A percentile compares a stretch with the other conserved stretches of the same genome.
Evolutionary conservation across 1,139 yeast species (phyloP).

Genomic region (Lodderomyces elongisporus): DNA sequence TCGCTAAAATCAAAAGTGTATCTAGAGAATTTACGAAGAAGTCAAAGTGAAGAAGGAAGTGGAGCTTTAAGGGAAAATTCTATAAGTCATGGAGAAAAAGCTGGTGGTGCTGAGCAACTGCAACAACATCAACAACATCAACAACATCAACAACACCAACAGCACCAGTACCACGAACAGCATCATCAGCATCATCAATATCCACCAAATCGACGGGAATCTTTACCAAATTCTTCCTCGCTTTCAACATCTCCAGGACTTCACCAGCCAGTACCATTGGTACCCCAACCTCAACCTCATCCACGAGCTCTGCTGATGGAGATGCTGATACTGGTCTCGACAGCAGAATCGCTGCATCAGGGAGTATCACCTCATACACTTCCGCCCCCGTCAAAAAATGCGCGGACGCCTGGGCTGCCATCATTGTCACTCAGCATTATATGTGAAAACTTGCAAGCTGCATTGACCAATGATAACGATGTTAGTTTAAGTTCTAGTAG

Average conservation of each 20-base stretch:
- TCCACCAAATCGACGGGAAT: background rate
- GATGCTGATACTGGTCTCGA: background rate
- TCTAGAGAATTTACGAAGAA: constrained; percentile 6
- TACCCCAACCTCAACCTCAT: background rate
- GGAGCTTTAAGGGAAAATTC: no score
- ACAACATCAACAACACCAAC: no score
- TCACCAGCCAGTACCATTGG: background rate
- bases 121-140: background rate
- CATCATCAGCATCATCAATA: background rate
- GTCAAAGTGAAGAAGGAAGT: constrained; percentile 7
- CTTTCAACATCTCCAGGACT: background rate
- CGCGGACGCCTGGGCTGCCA: constrained; percentile 11
- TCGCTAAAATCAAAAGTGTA: constrained; percentile 17
- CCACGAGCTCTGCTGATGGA: background rate
- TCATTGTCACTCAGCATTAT: constrained; percentile 18
- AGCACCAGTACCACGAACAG: no score
- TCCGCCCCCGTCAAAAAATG: background rate
- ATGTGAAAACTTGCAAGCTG: constrained; percentile 16
- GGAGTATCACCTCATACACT: background rate
- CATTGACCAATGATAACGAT: constrained; percentile 17
- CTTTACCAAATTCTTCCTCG: background rate
- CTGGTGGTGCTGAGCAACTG: background rate
- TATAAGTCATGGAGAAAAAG: no score
- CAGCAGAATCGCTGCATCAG: background rate
- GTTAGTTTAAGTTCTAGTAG: no score